Evolutionary conservation across 225 moss, liverwort and hornwort genomes (phyloP), one percentile per base, ranked within the genome.

Genomic region (Physcomitrellopsis africana): DNA sequence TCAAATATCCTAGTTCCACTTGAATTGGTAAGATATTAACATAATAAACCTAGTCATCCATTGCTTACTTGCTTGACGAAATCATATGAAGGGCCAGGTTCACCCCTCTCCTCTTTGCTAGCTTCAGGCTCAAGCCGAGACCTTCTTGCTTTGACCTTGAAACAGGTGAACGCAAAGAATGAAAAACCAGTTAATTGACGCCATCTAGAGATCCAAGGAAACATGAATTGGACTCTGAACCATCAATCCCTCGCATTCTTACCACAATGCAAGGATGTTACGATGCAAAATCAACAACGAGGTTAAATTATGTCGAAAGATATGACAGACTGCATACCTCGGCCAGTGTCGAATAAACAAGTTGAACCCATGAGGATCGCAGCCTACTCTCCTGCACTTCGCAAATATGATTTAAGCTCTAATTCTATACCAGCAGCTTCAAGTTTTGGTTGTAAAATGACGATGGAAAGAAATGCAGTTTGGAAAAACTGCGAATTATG

Each of bases 281-380:
- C 27, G 19, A 27, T 9, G 26, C 46, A 24, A n/a, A n/a, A 47
- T 44, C 15, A 26, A n/a, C 26, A 1, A 24, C n/a, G 22, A 9
- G 15, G 17, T 48, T 11, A 1, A 15, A 63, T 15, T 12, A 15
- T 61, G 62, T 51, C 14, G 17, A 20, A 42, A 37, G 27, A 60
- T 12, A 42, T 60, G 18, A 73, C 32, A 41, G 16, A 42, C 18
- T 42, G 15, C 13, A 4, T 60, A 90, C 90, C 83, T 85, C 78
- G 62, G 87, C 79, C 43, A 92, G 44, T 79, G 87, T 85, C 67
- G 87, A 65, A 65, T 87, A 92, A 6, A 92, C 89, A 24, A 92
- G 85, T 64, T 85, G 82, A 73, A 92, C 81, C 87, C 89, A 89
- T 54, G 89, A 83, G 42, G 91, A 87, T 59, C 89, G 83, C 51